Percentiles rank a stretch among this genome's conserved stretches.
Evolutionary conservation across 441 rosid genomes (phyloP).

Genomic region (Breynia disticha): DNA sequence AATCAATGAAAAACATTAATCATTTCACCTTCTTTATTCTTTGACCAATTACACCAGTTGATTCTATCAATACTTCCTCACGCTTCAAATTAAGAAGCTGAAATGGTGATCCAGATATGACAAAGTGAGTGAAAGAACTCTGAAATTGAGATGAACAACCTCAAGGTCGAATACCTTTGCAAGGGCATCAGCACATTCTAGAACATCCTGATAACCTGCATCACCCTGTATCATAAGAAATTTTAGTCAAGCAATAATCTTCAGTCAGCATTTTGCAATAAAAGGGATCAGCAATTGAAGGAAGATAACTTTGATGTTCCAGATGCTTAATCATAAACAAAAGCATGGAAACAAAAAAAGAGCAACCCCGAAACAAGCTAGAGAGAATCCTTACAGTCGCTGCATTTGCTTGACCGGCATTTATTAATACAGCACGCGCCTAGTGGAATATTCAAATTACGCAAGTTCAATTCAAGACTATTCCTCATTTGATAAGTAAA

Average conservation of each 20-base stretch:
- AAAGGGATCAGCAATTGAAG: background rate
- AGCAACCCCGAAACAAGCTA: constrained; percentile 11
- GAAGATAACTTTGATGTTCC: background rate
- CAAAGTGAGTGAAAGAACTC: background rate
- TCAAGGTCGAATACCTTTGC: constrained; percentile 38
- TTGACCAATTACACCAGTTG: constrained; percentile 92
- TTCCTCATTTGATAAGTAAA: constrained; percentile 6
- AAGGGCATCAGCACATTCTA: constrained; percentile 65
- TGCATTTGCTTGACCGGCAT: constrained; percentile 99
- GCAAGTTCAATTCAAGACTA: background rate
- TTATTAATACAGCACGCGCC: constrained; percentile 89
- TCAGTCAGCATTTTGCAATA: constrained; percentile 4
- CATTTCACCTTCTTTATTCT: constrained; percentile 68
- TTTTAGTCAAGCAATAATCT: constrained; percentile 12
- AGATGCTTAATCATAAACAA: too few relatives aligned
- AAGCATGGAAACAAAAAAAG: background rate
- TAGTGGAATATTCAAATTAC: constrained; percentile 21
- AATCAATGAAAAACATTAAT: background rate
- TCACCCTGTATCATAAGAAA: constrained; percentile 56
- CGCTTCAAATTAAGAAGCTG: constrained; percentile 58
- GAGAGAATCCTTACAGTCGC: constrained; percentile 64
- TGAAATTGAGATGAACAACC: constrained; percentile 3
- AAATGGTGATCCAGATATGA: constrained; percentile 9
- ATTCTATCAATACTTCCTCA: constrained; percentile 70
- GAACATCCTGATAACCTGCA: constrained; percentile 77